Evolutionary conservation across 805 yeast genomes (phyloP).

Genomic region (Barnettozyma vustinii): DNA sequence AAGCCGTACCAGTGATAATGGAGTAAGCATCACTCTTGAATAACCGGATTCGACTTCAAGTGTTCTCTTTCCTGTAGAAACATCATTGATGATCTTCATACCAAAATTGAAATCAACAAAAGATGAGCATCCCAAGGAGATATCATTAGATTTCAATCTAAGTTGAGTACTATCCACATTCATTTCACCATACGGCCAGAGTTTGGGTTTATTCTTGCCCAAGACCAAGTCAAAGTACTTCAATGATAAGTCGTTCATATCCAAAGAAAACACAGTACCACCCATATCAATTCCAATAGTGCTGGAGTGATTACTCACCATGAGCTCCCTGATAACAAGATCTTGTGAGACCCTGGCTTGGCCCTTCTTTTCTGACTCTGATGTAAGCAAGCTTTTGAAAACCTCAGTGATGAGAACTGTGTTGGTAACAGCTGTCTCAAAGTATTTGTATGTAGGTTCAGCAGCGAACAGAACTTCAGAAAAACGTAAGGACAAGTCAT

Average conservation of each 20-base stretch:
- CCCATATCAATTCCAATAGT: constrained; percentile 2
- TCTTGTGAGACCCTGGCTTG: neutral
- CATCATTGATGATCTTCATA: constrained; percentile 38
- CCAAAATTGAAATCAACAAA: constrained; percentile 42
- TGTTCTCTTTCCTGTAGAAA: constrained; percentile 31
- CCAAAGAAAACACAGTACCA: constrained; percentile 4
- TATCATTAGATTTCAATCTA: constrained; percentile 24
- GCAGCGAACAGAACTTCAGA: neutral
- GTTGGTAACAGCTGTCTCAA: neutral
- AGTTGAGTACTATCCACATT: constrained; percentile 25
- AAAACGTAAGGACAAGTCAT: neutral
- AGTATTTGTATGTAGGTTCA: neutral
- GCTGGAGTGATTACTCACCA: neutral
- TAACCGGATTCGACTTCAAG: constrained; percentile 55
- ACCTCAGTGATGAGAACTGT: neutral
- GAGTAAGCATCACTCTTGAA: constrained; percentile 53
- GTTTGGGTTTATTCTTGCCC: neutral
- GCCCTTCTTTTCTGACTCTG: no score
- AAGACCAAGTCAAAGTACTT: constrained; percentile 11
- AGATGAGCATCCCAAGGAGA: constrained; percentile 35
- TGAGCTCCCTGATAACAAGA: neutral
- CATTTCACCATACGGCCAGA: constrained; percentile 20
- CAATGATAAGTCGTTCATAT: constrained; percentile 9
- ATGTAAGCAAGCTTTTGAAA: no score
- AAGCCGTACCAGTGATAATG: constrained; percentile 38